These are phyloP conservation scores for Ophiostoma quercus DNA, from an alignment of 2,329 filamentous ascomycete species.

Conservation along the genomic window DNA sequence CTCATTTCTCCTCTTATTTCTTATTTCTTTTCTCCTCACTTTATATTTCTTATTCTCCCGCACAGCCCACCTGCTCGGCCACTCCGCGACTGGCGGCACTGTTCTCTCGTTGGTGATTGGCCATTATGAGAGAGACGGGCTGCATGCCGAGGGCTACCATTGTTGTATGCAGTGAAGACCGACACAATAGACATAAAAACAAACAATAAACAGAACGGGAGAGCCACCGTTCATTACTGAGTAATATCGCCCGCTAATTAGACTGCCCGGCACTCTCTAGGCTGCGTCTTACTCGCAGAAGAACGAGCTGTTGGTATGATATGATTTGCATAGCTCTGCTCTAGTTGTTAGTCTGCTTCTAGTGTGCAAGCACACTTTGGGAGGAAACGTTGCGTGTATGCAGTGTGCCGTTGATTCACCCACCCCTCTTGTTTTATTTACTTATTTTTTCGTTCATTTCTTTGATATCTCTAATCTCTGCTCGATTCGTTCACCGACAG, in stretches of 20 bases:
- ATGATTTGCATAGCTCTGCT: constrained; percentile 1
- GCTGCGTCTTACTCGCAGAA: constrained; percentile 6
- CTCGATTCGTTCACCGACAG: constrained; percentile 7
- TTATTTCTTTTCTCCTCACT: background rate
- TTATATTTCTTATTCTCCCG: background rate
- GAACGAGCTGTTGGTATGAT: background rate
- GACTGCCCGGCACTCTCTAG: background rate
- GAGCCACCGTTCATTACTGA: background rate
- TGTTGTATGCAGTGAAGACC: background rate
- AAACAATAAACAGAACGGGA: background rate
- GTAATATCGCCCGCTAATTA: background rate
- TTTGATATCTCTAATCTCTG: background rate
- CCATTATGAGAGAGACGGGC: background rate
- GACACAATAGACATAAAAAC: no score
- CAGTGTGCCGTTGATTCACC: constrained; percentile 10
- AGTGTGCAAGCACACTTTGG: background rate
- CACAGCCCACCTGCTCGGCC: constrained; percentile 8
- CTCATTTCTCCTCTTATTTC: background rate
- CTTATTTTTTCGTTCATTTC: background rate
- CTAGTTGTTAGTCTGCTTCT: background rate
- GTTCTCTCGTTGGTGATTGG: background rate
- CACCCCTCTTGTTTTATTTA: constrained; percentile 9
- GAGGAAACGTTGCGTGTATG: constrained; percentile 16
- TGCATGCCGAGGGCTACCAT: background rate
- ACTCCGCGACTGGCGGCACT: constrained; percentile 7